Base-by-base conservation (phyloP, 2,329 filamentous ascomycete species). In the Capronia americana region DNA sequence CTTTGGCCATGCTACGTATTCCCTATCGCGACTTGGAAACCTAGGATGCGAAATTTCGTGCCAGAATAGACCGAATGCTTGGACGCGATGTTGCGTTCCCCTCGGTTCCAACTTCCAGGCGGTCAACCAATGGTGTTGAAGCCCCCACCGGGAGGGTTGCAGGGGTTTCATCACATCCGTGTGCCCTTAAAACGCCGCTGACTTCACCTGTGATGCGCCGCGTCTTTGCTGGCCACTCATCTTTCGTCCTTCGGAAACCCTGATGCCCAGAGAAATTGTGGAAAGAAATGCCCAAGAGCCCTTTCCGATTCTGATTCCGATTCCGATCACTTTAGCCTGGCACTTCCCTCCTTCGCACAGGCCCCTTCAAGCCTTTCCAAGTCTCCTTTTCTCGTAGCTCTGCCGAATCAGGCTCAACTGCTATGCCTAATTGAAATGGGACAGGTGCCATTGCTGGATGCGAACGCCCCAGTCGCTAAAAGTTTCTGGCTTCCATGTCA, bases 131-230 rank as follows among this genome's bases (percentile, higher is more conserved):
- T 51, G 11, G 48, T 17, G 23, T 12, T 51, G 24, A 28, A 17
- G 51, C 10, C 28, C 17, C 53, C 53, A 20, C 12, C 30, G 11
- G 53, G 63, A 59, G 60, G 63, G 57, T 57, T 66, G 51, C 63
- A 69, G 54, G 65, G 57, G 46, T 55, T n/a, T 34, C 17, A 50
- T 57, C 20, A 41, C 51, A 24, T 4, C 28, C 3, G 17, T 10
- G 26, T 23, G 28, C 53, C 24, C 53, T 28, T 55, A 32, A 55
- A 55, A 55, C 63, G 63, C 63, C 63, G 44, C 63, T 65, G 63
- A 65, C 60, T 48, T 34, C 34, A 61, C 50, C 58, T 61, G 58
- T 61, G 48, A 61, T 53, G 32, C 20, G 41, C 24, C 30, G 44
- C 38, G 10, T 11, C 53, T 30, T 17, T 24, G 28, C 46, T 24